phyloP scores from a whole-genome alignment of 2,329 filamentous ascomycete genomes.

The Knufia fluminis region DNA sequence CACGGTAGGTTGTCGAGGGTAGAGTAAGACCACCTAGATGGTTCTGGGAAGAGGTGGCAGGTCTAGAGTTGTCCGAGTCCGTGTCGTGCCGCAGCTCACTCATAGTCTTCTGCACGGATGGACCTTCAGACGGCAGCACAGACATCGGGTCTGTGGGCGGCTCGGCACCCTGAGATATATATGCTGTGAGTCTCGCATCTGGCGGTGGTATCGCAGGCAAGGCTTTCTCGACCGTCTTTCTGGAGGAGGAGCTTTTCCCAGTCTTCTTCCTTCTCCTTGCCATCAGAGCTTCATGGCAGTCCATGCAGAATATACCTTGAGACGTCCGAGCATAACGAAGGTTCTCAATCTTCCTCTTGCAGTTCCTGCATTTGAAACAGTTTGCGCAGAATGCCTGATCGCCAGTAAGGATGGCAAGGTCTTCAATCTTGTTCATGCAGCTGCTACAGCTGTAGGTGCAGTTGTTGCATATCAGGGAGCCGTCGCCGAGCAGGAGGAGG shows the following conservation, averaged over 20 bases:
- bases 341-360: slow-evolving; percentile 98
- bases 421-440: slow-evolving; percentile 95
- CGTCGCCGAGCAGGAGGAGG: slow-evolving; percentile 90
- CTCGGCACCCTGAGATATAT: slow-evolving; percentile 10
- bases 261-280: slow-evolving; percentile 71
- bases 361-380: slow-evolving; percentile 95
- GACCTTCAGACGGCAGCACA: slow-evolving; percentile 29
- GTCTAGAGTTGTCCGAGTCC: slow-evolving; percentile 4
- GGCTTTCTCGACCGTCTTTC: slow-evolving; percentile 64
- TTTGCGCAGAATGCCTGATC: slow-evolving; percentile 97
- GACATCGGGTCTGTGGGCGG: slow-evolving; percentile 40
- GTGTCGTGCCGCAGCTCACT: slow-evolving; percentile 15
- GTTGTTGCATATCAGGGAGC: slow-evolving; percentile 97
- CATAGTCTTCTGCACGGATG: slow-evolving; percentile 19
- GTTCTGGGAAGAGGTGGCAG: slow-evolving; percentile 23
- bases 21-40: slow-evolving; percentile 52
- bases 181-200: slow-evolving; percentile 19
- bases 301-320: slow-evolving; percentile 99
- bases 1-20: slow-evolving; percentile 67
- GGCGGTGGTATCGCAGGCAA: slow-evolving; percentile 80
- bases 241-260: slow-evolving; percentile 25
- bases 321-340: slow-evolving; percentile 93
- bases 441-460: slow-evolving; percentile 98
- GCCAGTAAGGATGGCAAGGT: slow-evolving; percentile 90
- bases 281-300: slow-evolving; percentile 94